These are phyloP conservation scores for Serendipita sp. DNA, from an alignment of 768 basidiomycete genomes.

Conservation along the genomic window DNA sequence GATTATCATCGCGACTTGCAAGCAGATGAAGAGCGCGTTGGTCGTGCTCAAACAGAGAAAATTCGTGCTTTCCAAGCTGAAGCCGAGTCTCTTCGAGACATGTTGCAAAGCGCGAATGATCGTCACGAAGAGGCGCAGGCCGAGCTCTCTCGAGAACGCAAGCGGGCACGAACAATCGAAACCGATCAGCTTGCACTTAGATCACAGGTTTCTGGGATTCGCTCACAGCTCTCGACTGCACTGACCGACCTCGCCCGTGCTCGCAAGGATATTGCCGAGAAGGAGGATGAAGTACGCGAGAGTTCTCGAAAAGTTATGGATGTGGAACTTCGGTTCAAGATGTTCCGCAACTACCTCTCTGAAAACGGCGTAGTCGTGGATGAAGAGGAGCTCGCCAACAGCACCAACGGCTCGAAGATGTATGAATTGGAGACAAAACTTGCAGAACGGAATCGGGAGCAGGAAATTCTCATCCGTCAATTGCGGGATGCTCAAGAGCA, in stretches of 20 bases:
- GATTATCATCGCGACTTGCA: conserved; percentile 76
- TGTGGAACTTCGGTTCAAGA: conserved; percentile 51
- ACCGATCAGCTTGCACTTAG: conserved; percentile 46
- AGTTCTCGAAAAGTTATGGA: conserved; percentile 51
- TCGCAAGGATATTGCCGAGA: conserved; percentile 49
- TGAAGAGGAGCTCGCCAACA: conserved; percentile 42
- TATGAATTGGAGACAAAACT: conserved; percentile 66
- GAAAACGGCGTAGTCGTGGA: conserved; percentile 75
- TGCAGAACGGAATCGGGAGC: conserved; percentile 49
- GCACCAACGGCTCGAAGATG: conserved; percentile 28
- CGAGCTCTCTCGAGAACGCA: conserved; percentile 52
- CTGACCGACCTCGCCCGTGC: conserved; percentile 51
- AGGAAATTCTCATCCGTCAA: conserved; percentile 64
- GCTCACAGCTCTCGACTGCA: conserved; percentile 53
- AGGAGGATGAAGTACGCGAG: conserved; percentile 48
- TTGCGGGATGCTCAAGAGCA: conserved; percentile 46
- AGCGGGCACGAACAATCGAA: conserved; percentile 45
- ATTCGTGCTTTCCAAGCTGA: conserved; percentile 67
- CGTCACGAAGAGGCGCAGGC: conserved; percentile 52
- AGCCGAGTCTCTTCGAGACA: conserved; percentile 51
- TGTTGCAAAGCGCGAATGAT: conserved; percentile 64
- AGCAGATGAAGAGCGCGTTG: conserved; percentile 63
- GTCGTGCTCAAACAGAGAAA: conserved; percentile 68
- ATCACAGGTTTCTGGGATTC: conserved; percentile 57
- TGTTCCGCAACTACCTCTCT: conserved; percentile 71